Base-by-base conservation (phyloP, 768 basidiomycete genomes). In the Naganishia randhawae region DNA sequence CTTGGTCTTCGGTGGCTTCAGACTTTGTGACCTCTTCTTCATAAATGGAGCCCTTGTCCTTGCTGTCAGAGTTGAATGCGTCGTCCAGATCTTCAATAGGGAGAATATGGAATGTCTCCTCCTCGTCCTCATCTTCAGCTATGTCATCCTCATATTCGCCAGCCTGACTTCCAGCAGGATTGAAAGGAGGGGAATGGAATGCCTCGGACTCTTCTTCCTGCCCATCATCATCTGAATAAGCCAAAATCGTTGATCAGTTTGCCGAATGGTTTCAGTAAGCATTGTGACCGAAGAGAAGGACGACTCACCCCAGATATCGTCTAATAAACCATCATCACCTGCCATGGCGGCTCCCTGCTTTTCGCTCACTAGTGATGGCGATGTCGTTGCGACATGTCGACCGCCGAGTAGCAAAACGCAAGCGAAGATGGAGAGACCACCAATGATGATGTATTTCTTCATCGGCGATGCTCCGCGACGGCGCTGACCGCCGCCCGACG, bases 171-270 rank as follows among this genome's bases (percentile, higher is more conserved):
- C 53, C 29, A 6, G 41, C 57, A 25, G 67, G 78, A 51, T 73
- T 66, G 73, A 80, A 80, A 7, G 78, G 78, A 1, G 78, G 78
- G 5, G 77, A 75, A 22, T 66, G 55, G 69, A 74, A 79, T 27
- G 64, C 66, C 31, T 78, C 77, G 42, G 71, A 67, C n/a, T 61
- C 37, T 41, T 61, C 57, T 61, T 61, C 57, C 16, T 39, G 11
- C 27, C 57, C 57, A 29, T 61, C n/a, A 29, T 75, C 72, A 55
- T 69, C 67, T 67, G 22, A 3, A 19, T 22, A 16, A 19, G 16
- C 11, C 22, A 25, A 48, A 4, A 25, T 32, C 31, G 52, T 54
- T 31, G 27, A n/a, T 54, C 27, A 54, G 3, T 37, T n/a, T n/a
- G 19, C n/a, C 14, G 22, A 31, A 35, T 65, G n/a, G 14, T 32